Conservation (phyloP, 768 basidiomycete genomes). For the Tubosaeta sp. region DNA sequence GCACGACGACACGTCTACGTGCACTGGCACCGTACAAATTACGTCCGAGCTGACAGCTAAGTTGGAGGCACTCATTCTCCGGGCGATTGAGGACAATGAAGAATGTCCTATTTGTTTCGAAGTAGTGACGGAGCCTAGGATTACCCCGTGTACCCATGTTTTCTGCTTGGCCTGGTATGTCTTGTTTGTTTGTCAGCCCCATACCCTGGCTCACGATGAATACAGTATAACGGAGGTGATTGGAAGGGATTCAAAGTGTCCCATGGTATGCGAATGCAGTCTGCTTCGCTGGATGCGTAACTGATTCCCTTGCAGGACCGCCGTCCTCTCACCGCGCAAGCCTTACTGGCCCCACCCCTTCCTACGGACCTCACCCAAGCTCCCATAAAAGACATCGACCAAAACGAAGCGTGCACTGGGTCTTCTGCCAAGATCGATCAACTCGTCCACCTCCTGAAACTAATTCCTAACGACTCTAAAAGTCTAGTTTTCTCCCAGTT, state of each 20-base stretch:
- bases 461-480: constrained; percentile 70
- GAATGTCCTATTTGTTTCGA: constrained; percentile 78
- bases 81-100: constrained; percentile 74
- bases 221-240: constrained; percentile 67
- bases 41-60: constrained; percentile 51
- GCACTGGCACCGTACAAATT: constrained; percentile 32
- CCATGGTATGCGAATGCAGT: constrained; percentile 51
- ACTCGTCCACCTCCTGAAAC: constrained; percentile 62
- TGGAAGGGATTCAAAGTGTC: constrained; percentile 69
- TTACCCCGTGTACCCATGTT: constrained; percentile 67
- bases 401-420: constrained; percentile 40
- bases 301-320: constrained; percentile 54
- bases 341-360: constrained; percentile 60
- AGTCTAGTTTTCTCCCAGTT: constrained; percentile 89
- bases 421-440: constrained; percentile 87
- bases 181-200: neutral
- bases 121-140: constrained; percentile 58
- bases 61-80: constrained; percentile 54
- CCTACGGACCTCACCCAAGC: constrained; percentile 68
- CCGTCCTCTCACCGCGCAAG: constrained; percentile 46
- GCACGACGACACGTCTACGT: constrained; percentile 22
- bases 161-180: constrained; percentile 70
- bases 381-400: constrained; percentile 39
- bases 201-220: constrained; percentile 1
- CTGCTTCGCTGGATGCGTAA: neutral